phyloP scores from a whole-genome alignment of 1,139 yeast genomes.

The Pichia sp. region DNA sequence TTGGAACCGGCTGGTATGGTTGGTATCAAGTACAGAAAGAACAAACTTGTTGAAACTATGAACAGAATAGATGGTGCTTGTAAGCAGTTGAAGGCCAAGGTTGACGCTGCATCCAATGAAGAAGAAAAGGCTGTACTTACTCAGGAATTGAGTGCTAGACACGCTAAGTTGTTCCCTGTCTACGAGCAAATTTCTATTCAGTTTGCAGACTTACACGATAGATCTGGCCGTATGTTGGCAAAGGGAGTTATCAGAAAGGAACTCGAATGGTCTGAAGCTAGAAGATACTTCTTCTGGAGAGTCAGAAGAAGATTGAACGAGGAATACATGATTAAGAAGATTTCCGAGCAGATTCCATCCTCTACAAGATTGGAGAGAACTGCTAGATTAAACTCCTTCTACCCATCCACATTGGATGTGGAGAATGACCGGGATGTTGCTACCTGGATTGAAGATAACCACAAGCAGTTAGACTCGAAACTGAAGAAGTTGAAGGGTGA shows the following conservation, averaged over 20 bases:
- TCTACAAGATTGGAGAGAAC: conserved; percentile 73
- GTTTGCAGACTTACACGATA: conserved; percentile 95
- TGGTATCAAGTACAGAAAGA: conserved; percentile 94
- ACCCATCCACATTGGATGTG: conserved; percentile 62
- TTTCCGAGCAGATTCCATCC: conserved; percentile 55
- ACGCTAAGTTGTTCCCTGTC: conserved; percentile 71
- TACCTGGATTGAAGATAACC: conserved; percentile 79
- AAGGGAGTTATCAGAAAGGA: conserved; percentile 87
- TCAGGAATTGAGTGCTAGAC: conserved; percentile 68
- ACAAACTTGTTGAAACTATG: conserved; percentile 84
- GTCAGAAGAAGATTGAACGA: conserved; percentile 93
- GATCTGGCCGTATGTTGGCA: conserved; percentile 95
- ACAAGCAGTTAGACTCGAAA: conserved; percentile 50
- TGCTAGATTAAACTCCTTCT: conserved; percentile 85
- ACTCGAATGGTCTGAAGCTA: conserved; percentile 76
- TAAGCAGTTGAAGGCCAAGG: conserved; percentile 54
- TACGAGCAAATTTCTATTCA: conserved; percentile 91
- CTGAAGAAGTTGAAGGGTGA: conserved; percentile 63
- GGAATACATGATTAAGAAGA: conserved; percentile 74
- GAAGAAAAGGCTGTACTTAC: conserved; percentile 65
- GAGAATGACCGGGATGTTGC: conserved; percentile 77
- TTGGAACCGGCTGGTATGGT: conserved; percentile 99
- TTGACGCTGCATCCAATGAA: conserved; percentile 44
- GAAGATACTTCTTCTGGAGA: conserved; percentile 99
- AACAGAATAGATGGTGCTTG: conserved; percentile 77